Conservation (phyloP, 2,329 filamentous ascomycete genomes). For the Fusarium torreyae region DNA sequence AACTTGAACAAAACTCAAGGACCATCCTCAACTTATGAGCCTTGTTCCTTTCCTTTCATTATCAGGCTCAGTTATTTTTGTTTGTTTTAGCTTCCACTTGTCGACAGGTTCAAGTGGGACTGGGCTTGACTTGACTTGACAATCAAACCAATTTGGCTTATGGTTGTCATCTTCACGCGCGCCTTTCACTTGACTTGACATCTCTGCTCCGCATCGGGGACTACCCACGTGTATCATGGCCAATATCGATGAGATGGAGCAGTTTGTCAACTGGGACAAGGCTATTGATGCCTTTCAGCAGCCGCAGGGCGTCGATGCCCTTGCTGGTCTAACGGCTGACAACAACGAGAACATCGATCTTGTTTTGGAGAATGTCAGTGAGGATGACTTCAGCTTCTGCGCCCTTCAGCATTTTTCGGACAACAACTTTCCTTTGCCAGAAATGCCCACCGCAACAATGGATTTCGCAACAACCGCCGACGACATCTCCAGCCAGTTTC, state of each 20-base stretch:
- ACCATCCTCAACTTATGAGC: constrained; percentile 28
- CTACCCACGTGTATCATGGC: constrained; percentile 50
- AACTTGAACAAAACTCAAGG: constrained; percentile 49
- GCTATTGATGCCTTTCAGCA: constrained; percentile 58
- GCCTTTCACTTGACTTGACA: constrained; percentile 45
- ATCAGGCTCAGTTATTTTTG: constrained; percentile 20
- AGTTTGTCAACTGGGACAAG: constrained; percentile 75
- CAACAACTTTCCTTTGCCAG: constrained; percentile 54
- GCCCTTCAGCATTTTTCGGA: constrained; percentile 71
- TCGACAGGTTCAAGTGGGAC: constrained; percentile 31
- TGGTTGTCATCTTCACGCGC: constrained; percentile 38
- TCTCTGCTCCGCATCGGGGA: constrained; percentile 28
- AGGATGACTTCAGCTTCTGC: constrained; percentile 72
- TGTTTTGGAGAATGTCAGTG: constrained; percentile 69
- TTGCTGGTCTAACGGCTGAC: constrained; percentile 56
- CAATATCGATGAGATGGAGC: constrained; percentile 69
- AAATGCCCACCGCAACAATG: constrained; percentile 52
- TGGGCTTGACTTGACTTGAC: constrained; percentile 13
- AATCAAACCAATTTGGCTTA: constrained; percentile 18
- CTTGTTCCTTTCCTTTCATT: constrained; percentile 27
- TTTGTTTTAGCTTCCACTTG: constrained; percentile 23
- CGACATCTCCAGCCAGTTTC: constrained; percentile 39
- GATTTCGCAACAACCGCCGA: constrained; percentile 45
- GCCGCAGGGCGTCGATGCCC: constrained; percentile 52
- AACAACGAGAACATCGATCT: constrained; percentile 63